Evolutionary conservation across 1,139 yeast genomes (phyloP).

Genomic region (Kodamaea sp.): DNA sequence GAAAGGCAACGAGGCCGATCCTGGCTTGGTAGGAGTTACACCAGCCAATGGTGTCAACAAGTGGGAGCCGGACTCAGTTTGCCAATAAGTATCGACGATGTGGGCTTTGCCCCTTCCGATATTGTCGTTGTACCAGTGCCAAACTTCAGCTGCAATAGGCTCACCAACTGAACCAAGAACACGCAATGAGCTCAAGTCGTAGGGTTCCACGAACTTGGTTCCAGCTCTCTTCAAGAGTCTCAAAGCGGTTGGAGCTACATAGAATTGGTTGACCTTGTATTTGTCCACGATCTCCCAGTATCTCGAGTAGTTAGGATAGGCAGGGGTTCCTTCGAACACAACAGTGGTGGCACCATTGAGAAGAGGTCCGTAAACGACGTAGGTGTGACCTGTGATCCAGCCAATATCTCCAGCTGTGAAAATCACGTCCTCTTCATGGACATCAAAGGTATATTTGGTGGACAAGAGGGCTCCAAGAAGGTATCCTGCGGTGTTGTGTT

Average conservation of each 20-base stretch:
- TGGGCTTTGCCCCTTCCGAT: conserved; percentile 77
- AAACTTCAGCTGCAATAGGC: conserved; percentile 89
- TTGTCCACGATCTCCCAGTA: conserved; percentile 83
- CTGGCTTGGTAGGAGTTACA: conserved; percentile 75
- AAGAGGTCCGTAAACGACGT: conserved; percentile 80
- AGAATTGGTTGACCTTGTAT: conserved; percentile 78
- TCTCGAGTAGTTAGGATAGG: conserved; percentile 76
- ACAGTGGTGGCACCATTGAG: conserved; percentile 78
- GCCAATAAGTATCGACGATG: conserved; percentile 82
- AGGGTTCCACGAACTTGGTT: conserved; percentile 60
- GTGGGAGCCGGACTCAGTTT: conserved; percentile 80
- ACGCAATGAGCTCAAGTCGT: conserved; percentile 65
- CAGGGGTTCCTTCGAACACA: conserved; percentile 85
- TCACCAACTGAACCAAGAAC: conserved; percentile 88
- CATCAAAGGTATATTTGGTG: conserved; percentile 74
- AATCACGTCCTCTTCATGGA: conserved; percentile 67
- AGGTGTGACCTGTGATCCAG: conserved; percentile 88
- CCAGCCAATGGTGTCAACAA: conserved; percentile 72
- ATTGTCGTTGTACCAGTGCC: conserved; percentile 88
- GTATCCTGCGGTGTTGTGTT: conserved; percentile 80
- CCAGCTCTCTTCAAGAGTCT: conserved; percentile 85
- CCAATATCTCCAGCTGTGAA: conserved; percentile 90
- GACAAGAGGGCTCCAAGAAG: conserved; percentile 69
- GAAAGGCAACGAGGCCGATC: conserved; percentile 77
- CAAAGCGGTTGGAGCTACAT: conserved; percentile 89